A percentile compares a stretch with the other conserved stretches of the same genome.
These are phyloP conservation scores for Tulasnella sp. DNA, from an alignment of 768 basidiomycete species.

Conservation along the genomic window DNA sequence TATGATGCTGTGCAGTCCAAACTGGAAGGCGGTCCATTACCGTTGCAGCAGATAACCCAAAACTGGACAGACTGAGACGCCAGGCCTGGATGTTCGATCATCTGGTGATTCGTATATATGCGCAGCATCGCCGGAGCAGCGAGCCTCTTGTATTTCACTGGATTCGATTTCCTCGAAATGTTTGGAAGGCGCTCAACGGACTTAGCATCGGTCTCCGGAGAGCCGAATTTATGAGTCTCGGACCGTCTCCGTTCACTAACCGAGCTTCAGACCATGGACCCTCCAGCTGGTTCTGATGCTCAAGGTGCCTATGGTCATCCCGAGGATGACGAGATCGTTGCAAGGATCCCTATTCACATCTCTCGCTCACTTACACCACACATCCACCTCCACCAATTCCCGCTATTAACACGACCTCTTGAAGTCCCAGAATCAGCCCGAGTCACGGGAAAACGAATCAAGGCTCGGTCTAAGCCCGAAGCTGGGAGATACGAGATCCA, in stretches of 20 bases:
- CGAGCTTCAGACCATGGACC: not conserved
- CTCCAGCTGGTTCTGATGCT: not conserved
- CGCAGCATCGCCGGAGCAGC: not conserved
- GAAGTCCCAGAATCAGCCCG: conserved; percentile 68
- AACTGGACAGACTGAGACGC: not conserved
- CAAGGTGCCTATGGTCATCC: not conserved
- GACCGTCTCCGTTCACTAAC: not conserved
- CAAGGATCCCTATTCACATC: conserved; percentile 61
- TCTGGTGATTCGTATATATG: not conserved
- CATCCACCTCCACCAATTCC: conserved; percentile 75
- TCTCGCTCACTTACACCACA: conserved; percentile 54
- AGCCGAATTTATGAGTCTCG: not conserved
- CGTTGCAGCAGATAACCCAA: not conserved
- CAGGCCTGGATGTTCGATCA: not conserved
- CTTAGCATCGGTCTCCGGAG: not conserved
- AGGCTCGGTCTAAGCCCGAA: conserved; percentile 60
- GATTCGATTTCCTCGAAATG: not conserved
- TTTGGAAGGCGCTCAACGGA: not conserved
- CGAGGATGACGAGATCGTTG: conserved; percentile 10
- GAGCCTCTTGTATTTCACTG: not conserved
- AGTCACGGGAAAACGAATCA: conserved; percentile 61
- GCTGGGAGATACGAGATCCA: conserved; percentile 64
- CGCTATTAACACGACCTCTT: conserved; percentile 62
- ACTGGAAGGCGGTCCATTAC: not conserved
- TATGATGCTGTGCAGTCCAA: not conserved